Evolutionary conservation across 1,139 yeast species (phyloP), one percentile per base, ranked within the genome.

Genomic region (Saccharomyces pastorianus): DNA sequence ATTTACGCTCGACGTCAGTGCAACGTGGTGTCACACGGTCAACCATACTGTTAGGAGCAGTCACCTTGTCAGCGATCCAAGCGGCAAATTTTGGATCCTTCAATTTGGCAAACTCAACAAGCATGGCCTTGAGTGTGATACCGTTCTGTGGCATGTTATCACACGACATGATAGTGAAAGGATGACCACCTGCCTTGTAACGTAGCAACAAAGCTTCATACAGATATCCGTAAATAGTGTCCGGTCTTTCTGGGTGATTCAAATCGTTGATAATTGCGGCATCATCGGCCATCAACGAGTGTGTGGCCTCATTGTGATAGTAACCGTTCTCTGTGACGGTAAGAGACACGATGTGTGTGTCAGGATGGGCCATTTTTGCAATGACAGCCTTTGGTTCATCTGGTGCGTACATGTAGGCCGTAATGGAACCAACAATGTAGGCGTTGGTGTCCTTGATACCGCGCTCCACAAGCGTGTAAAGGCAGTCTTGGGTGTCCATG

Each of bases 121-220:
- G 48, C 55, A 53, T 53, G 4, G 48, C n/a, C 48, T 50, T 53
- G 44, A 53, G 9, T 17, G 55, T 53, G n/a, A 46, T 27, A 26
- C 55, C 55, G 23, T 53, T 53, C n/a, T 53, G 50, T 1, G 55
- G 55, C 55, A 53, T 53, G 29, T 53, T 53, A 14, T 53, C 55
- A n/a, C 44, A 38, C 6, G 54, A 52, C 54, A 52, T 52, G 13
- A 52, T 46, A 8, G 54, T 52, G 23, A 52, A 52, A 6, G 54
- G 52, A 32, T 34, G 13, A 11, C 25, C 34, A 8, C 54, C 54
- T 49, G 26, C 26, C 8, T 49, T 44, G 49, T 49, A 46, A 44
- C 54, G 54, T 11, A 49, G 13, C 9, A 31, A 26, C 38, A 52
- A 25, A 9, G 54, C 54, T 14, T 52, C 52, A 34, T 52, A 52